Evolutionary conservation across 495 filamentous ascomycete genomes (phyloP), one percentile per base, ranked within the genome.

Genomic region (Penicillium desertorum): DNA sequence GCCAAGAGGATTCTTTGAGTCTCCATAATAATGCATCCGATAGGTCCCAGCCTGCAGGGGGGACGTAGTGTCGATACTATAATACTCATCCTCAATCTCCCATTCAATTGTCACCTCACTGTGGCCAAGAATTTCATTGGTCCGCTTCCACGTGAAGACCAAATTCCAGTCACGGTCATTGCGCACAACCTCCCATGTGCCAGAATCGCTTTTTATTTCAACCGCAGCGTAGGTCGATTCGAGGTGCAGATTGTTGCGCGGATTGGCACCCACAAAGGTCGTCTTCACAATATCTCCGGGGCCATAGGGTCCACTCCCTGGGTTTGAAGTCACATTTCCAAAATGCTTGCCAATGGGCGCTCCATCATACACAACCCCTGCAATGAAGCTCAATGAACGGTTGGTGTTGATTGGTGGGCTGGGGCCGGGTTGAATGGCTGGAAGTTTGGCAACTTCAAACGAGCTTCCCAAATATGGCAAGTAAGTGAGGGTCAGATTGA

Each of bases 221-320:
- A 97, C 86, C 1, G 87, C 85, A 8, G 87, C 90, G 65, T 86
- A 96, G 7, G 88, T 96, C 9, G 79, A 82, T 63, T 89, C 92
- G 12, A 89, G 81, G 20, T 83, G 83, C 30, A 97, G 81, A 57
- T 95, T 86, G 62, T 98, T 97, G 36, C 93, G 79, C 19, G 93
- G 93, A 59, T 96, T 97, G 3, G 92, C 91, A 41, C 89, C 94
- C 14, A 94, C 83, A 70, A 98, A 97, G 0, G 72, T 84, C 0
- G 76, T 88, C 8, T 69, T 82, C 51, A 91, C 83, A 22, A 63
- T 66, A 27, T 81, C 77, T 9, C 88, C 87, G 10, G 72, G 75
- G 4, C 66, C 54, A 57, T 90, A 94, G 0, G 76, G 70, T 14
- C 47, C 46, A 73, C 49, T 54, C 57, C 59, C 32, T 5, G 83